Evolutionary conservation across 2,329 filamentous ascomycete genomes (phyloP).

Genomic region (Epichloe amarillans): DNA sequence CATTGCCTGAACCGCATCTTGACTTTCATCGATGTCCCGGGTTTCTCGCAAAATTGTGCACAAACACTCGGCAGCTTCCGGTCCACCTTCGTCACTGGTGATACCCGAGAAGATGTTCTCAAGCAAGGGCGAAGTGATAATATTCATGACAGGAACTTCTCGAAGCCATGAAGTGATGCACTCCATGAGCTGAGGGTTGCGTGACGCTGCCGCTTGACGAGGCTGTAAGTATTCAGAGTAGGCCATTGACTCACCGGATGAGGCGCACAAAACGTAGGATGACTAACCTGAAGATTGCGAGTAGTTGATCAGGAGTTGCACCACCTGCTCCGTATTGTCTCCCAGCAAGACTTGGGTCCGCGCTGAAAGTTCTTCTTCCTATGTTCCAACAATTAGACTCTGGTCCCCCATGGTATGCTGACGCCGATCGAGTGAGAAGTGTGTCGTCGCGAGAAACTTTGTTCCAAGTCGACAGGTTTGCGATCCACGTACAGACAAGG

Average conservation of each 20-base stretch:
- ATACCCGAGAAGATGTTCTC: conserved; percentile 69
- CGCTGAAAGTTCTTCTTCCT: conserved; percentile 88
- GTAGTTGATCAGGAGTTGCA: conserved; percentile 79
- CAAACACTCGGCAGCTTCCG: conserved; percentile 82
- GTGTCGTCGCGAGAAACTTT: conserved; percentile 18
- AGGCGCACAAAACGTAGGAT: not conserved
- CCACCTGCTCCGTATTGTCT: conserved; percentile 79
- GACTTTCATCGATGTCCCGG: conserved; percentile 80
- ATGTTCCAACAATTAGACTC: conserved; percentile 32
- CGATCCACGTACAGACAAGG: conserved; percentile 86
- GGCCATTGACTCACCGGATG: not conserved
- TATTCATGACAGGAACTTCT: conserved; percentile 72
- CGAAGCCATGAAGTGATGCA: conserved; percentile 95
- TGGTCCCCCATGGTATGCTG: conserved; percentile 14
- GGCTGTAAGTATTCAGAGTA: not conserved
- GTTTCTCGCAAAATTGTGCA: conserved; percentile 89
- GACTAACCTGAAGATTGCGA: conserved; percentile 75
- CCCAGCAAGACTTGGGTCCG: conserved; percentile 82
- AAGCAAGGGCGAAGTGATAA: conserved; percentile 77
- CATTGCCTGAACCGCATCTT: conserved; percentile 67
- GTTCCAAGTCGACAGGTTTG: conserved; percentile 31
- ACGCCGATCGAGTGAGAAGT: conserved; percentile 20
- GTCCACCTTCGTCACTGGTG: conserved; percentile 62
- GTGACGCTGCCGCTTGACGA: conserved; percentile 53
- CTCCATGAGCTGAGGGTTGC: conserved; percentile 82